These are phyloP conservation scores for Coniella vitis DNA, from an alignment of 2,329 filamentous ascomycete genomes.

Conservation along the genomic window DNA sequence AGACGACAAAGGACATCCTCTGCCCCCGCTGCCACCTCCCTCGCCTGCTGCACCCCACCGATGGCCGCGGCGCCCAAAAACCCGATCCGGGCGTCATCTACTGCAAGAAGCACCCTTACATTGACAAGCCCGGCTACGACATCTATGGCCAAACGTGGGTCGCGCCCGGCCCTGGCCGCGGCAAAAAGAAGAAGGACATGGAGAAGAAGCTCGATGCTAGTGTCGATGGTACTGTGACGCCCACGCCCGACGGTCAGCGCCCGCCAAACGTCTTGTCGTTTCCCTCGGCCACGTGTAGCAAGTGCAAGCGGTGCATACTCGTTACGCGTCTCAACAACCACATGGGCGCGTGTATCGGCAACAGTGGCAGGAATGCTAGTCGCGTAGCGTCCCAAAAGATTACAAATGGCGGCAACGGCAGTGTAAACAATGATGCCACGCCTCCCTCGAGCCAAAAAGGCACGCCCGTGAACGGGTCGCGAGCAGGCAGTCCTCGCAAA, in stretches of 20 bases:
- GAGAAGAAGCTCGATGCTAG: slow-evolving; percentile 48
- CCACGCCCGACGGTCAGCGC: slow-evolving; percentile 41
- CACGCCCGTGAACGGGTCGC: slow-evolving; percentile 49
- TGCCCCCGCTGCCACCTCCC: slow-evolving; percentile 71
- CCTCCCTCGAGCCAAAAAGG: slow-evolving; percentile 58
- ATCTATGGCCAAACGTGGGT: slow-evolving; percentile 80
- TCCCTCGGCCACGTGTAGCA: slow-evolving; percentile 59
- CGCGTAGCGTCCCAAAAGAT: slow-evolving; percentile 57
- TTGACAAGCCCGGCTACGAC: slow-evolving; percentile 68
- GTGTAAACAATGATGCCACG: slow-evolving; percentile 48
- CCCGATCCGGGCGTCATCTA: slow-evolving; percentile 64
- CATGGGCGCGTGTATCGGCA: slow-evolving; percentile 62
- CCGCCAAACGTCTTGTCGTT: slow-evolving; percentile 57
- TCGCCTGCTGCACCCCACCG: slow-evolving; percentile 64
- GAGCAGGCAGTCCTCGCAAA: slow-evolving; percentile 49
- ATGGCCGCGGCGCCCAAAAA: slow-evolving; percentile 59
- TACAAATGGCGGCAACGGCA: slow-evolving; percentile 43
- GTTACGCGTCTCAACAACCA: slow-evolving; percentile 61
- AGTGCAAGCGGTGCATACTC: slow-evolving; percentile 59
- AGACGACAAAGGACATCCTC: slow-evolving; percentile 63
- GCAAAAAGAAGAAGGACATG: slow-evolving; percentile 75
- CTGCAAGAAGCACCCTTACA: slow-evolving; percentile 74
- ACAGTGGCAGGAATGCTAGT: slow-evolving; percentile 56
- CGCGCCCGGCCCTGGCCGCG: slow-evolving; percentile 60
- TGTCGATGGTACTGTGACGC: slow-evolving; percentile 32